Conservation (phyloP, 169 alveolate species). For the Perkinsus chesapeaki region DNA sequence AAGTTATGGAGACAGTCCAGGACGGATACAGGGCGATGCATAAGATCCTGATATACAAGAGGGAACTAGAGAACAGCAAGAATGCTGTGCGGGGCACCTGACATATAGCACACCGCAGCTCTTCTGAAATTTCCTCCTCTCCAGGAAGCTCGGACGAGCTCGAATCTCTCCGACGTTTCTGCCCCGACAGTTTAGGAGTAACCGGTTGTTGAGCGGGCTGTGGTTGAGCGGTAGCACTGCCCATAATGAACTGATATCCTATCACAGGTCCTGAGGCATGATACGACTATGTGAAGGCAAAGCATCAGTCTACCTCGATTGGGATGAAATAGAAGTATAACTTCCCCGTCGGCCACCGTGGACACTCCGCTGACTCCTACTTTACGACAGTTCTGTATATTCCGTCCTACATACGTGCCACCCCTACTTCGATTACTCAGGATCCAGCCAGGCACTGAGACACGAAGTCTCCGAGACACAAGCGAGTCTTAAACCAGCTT, state of each 20-base stretch:
- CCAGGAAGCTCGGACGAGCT: neutral
- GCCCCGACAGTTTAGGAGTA: neutral
- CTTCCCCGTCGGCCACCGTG: neutral
- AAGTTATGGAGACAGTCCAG: conserved; percentile 62
- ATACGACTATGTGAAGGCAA: neutral
- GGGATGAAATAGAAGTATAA: neutral
- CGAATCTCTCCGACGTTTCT: neutral
- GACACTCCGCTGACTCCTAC: neutral
- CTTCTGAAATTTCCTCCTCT: neutral
- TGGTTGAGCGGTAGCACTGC: neutral
- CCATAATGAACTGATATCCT: neutral
- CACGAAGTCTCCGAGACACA: neutral
- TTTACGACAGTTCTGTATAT: neutral
- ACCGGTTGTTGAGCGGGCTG: neutral
- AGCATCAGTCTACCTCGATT: neutral
- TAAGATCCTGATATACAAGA: conserved; percentile 19
- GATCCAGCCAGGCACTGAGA: neutral
- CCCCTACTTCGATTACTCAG: neutral
- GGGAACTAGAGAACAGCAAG: neutral
- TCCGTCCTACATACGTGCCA: neutral
- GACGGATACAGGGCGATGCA: conserved; percentile 49
- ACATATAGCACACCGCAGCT: neutral
- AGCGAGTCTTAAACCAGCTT: neutral
- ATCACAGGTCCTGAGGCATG: neutral
- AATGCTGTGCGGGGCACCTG: neutral